Evolutionary conservation across 208 protist species (phyloP).

Genomic region (Acanthamoeba sp.): DNA sequence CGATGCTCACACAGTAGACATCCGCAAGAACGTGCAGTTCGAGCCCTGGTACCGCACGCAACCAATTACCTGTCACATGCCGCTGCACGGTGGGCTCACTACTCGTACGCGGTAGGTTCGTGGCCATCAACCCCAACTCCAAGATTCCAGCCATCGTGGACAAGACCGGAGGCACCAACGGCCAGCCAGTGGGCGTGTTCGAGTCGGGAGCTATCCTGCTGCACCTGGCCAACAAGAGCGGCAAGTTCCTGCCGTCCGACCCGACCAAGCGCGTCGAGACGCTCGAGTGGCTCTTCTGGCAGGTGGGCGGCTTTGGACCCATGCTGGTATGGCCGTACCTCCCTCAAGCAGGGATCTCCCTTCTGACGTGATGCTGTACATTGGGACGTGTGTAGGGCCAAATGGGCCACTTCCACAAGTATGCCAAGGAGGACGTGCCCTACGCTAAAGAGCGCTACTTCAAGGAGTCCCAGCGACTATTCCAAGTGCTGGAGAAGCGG

Average conservation of each 20-base stretch:
- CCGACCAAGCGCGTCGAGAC: slow-evolving; percentile 70
- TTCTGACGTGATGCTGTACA: too few species aligned
- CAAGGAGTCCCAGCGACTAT: slow-evolving; percentile 82
- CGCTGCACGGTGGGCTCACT: background rate
- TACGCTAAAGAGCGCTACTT: slow-evolving; percentile 83
- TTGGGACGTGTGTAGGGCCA: slow-evolving; percentile 50
- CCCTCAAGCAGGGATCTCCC: slow-evolving; percentile 39
- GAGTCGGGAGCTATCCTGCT: slow-evolving; percentile 86
- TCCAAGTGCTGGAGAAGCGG: slow-evolving; percentile 85
- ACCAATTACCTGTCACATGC: background rate
- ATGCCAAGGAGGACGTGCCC: slow-evolving; percentile 75
- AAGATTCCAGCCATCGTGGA: slow-evolving; percentile 91
- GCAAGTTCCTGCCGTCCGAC: slow-evolving; percentile 84
- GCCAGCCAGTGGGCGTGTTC: slow-evolving; percentile 86
- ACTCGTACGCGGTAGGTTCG: slow-evolving; percentile 72
- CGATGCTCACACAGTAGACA: slow-evolving; percentile 83
- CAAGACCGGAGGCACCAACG: slow-evolving; percentile 56
- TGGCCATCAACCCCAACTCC: slow-evolving; percentile 87
- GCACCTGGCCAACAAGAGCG: slow-evolving; percentile 88
- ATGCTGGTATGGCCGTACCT: too few species aligned
- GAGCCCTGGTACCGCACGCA: background rate
- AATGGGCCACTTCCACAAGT: slow-evolving; percentile 76
- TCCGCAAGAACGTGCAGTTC: slow-evolving; percentile 79
- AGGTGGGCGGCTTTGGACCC: slow-evolving; percentile 86
- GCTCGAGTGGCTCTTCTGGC: slow-evolving; percentile 91